A percentile compares a stretch with the other conserved stretches of the same genome.
phyloP scores from a whole-genome alignment of 371 early-diverging fungal species.

The Dinochytrium kinnereticum region DNA sequence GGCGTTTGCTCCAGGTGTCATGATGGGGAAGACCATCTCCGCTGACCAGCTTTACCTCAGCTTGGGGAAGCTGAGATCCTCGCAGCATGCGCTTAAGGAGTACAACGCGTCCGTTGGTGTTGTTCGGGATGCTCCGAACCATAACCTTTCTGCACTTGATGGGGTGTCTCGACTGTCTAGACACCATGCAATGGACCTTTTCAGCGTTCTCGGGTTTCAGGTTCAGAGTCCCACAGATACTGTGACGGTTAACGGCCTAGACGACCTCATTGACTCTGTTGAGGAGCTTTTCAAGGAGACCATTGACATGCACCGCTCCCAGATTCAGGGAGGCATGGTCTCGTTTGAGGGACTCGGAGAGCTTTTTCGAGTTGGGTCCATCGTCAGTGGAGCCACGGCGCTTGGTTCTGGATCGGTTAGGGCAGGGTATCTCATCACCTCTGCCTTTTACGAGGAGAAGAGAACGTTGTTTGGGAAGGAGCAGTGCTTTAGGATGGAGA shows the following conservation, averaged over 20 bases:
- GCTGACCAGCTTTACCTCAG: too few species aligned
- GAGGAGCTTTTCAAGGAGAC: slow-evolving; percentile 31
- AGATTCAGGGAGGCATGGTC: slow-evolving; percentile 34
- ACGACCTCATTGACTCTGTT: slow-evolving; percentile 35
- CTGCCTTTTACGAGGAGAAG: slow-evolving; percentile 45
- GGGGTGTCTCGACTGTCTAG: too few species aligned
- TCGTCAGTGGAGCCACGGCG: slow-evolving; percentile 41
- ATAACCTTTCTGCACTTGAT: too few species aligned
- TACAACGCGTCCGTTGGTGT: too few species aligned
- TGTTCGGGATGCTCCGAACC: too few species aligned
- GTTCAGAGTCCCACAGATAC: slow-evolving; percentile 18
- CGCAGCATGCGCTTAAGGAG: too few species aligned
- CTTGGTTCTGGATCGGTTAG: slow-evolving; percentile 37
- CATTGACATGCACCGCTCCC: slow-evolving; percentile 23
- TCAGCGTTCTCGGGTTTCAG: slow-evolving; percentile 40
- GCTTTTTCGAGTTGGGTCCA: slow-evolving; percentile 42
- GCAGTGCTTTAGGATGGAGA: slow-evolving; percentile 41
- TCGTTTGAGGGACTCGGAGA: slow-evolving; percentile 48
- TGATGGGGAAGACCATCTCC: too few species aligned
- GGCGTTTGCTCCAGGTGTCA: too few species aligned
- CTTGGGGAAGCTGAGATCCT: too few species aligned
- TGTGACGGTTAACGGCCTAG: slow-evolving; percentile 40
- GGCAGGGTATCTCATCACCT: slow-evolving; percentile 37
- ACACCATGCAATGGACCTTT: slow-evolving; percentile 35
- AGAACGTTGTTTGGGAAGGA: slow-evolving; percentile 47